phyloP scores from a whole-genome alignment of 805 yeast species.

The Candida parachauliodes region DNA sequence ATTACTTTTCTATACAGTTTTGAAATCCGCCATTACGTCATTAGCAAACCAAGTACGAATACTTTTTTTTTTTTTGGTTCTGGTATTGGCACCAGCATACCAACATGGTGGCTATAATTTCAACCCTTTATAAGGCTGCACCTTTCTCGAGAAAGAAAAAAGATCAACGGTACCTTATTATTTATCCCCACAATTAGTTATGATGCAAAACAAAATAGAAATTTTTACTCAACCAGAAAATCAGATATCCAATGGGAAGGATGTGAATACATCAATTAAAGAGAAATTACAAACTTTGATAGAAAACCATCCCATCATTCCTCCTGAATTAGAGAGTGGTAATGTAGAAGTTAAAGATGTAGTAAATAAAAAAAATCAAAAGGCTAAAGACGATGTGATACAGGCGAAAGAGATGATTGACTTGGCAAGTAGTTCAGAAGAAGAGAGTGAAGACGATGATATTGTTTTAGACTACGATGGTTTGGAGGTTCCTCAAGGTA shows the following conservation, averaged over 20 bases:
- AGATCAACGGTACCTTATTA: not conserved
- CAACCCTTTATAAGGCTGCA: not conserved
- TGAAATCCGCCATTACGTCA: too few species aligned
- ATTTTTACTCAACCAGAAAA: constrained; percentile 24
- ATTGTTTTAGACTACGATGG: constrained; percentile 29
- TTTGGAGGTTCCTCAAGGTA: constrained; percentile 34
- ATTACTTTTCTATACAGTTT: too few species aligned
- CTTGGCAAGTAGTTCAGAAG: constrained; percentile 1
- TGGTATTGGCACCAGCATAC: too few species aligned
- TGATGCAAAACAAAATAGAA: constrained; percentile 16
- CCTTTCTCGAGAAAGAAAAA: not conserved
- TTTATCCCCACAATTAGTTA: not conserved
- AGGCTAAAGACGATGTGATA: not conserved
- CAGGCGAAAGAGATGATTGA: constrained; percentile 1
- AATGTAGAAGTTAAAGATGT: constrained; percentile 1
- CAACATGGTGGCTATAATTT: not conserved
- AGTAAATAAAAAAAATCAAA: not conserved
- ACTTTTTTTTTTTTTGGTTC: too few species aligned
- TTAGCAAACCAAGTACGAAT: too few species aligned
- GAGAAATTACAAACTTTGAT: constrained; percentile 26
- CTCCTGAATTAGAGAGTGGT: constrained; percentile 4
- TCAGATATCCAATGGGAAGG: constrained; percentile 4
- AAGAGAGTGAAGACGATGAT: constrained; percentile 7
- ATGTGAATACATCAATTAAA: constrained; percentile 14
- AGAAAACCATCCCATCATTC: constrained; percentile 15